Percentiles rank a stretch among this genome's conserved stretches.
phyloP scores from a whole-genome alignment of 2,329 filamentous ascomycete genomes.

The Cordyceps fumosorosea region DNA sequence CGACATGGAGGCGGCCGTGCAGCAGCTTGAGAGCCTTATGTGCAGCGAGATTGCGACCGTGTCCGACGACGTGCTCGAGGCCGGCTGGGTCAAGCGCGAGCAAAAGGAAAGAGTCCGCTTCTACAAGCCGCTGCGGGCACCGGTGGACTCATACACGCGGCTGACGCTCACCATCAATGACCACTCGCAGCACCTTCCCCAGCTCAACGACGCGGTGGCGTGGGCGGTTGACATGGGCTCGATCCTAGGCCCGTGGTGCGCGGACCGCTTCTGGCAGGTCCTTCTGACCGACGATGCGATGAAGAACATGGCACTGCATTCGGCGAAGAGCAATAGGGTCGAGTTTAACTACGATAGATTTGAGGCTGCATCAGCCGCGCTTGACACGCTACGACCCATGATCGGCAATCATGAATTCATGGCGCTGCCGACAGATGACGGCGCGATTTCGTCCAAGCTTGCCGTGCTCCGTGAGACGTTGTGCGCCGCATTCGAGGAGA shows the following conservation, averaged over 20 bases:
- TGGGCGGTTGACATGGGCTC: constrained; percentile 48
- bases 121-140: constrained; percentile 39
- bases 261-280: constrained; percentile 73
- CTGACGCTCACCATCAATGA: constrained; percentile 53
- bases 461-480: constrained; percentile 55
- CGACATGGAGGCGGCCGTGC: constrained; percentile 63
- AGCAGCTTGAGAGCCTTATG: constrained; percentile 68
- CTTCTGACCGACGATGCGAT: constrained; percentile 57
- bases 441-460: constrained; percentile 67
- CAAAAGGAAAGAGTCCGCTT: constrained; percentile 44
- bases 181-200: constrained; percentile 32
- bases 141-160: constrained; percentile 50
- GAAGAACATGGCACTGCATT: constrained; percentile 52
- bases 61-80: constrained; percentile 30
- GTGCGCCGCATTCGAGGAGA: constrained; percentile 55
- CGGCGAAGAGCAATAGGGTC: constrained; percentile 32
- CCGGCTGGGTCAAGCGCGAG: constrained; percentile 19
- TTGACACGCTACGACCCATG: constrained; percentile 52
- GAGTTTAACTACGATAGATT: constrained; percentile 20
- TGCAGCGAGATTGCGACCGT: constrained; percentile 78
- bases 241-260: constrained; percentile 75
- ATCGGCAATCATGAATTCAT: constrained; percentile 46
- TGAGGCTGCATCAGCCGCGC: constrained; percentile 46
- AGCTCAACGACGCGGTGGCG: constrained; percentile 54
- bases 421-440: constrained; percentile 22